Evolutionary conservation across 805 yeast genomes (phyloP).

Genomic region (Debaryomyces castellii): DNA sequence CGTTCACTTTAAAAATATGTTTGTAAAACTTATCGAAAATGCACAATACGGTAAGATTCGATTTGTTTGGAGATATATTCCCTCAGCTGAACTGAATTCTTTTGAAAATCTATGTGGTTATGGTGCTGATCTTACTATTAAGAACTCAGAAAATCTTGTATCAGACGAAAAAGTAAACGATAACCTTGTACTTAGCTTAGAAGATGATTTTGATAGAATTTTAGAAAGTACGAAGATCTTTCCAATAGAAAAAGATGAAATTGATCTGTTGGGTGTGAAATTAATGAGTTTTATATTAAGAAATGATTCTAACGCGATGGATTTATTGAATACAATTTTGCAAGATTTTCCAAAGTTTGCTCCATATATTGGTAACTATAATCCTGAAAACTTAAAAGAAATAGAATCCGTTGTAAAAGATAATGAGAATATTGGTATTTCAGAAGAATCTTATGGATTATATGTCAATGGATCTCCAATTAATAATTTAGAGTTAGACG

Average conservation of each 20-base stretch:
- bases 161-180: constrained; percentile 46
- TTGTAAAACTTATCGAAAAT: constrained; percentile 56
- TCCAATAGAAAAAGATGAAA: constrained; percentile 26
- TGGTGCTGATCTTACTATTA: constrained; percentile 63
- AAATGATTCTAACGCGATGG: constrained; percentile 13
- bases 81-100: constrained; percentile 16
- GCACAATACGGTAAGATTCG: constrained; percentile 65
- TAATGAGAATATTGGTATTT: constrained; percentile 38
- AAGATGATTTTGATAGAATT: constrained; percentile 16
- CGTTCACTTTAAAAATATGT: constrained; percentile 53
- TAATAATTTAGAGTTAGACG: constrained; percentile 42
- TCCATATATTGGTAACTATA: constrained; percentile 24
- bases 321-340: constrained; percentile 37
- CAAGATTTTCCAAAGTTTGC: constrained; percentile 59
- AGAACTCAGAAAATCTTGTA: constrained; percentile 65
- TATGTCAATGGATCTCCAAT: constrained; percentile 71
- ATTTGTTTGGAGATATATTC: constrained; percentile 74
- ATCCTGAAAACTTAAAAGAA: constrained; percentile 12
- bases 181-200: not conserved
- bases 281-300: constrained; percentile 38
- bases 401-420: constrained; percentile 22
- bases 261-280: constrained; percentile 39
- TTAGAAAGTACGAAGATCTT: constrained; percentile 19
- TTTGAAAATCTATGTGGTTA: constrained; percentile 50
- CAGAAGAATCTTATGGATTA: constrained; percentile 46